Conservation (phyloP, 2,329 filamentous ascomycete species). For the Cercospora sp. region DNA sequence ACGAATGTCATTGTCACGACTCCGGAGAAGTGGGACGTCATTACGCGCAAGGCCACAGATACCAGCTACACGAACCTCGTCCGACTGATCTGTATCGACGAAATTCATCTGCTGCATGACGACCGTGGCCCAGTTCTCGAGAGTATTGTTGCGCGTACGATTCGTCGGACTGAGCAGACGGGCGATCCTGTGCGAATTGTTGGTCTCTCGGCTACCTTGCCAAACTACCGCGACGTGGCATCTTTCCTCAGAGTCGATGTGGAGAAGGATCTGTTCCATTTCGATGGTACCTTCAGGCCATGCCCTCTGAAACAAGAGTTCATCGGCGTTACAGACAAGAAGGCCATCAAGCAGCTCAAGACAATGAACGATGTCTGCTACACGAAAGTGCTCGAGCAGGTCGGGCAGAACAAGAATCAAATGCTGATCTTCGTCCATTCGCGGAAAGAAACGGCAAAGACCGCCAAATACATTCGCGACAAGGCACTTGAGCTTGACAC, state of each 20-base stretch:
- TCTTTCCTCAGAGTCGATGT: conserved; percentile 90
- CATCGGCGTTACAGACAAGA: conserved; percentile 94
- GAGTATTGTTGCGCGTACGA: conserved; percentile 93
- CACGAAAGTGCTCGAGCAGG: conserved; percentile 94
- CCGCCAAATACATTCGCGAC: conserved; percentile 91
- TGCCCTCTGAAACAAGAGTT: conserved; percentile 97
- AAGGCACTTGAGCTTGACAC: conserved; percentile 97
- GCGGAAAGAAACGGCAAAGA: conserved; percentile 96
- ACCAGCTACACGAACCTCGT: conserved; percentile 97
- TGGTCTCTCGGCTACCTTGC: conserved; percentile 89
- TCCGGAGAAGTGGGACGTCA: conserved; percentile 98
- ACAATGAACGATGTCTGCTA: conserved; percentile 99
- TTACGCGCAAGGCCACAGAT: conserved; percentile 95
- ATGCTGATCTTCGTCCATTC: conserved; percentile 99
- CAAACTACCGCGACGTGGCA: conserved; percentile 94
- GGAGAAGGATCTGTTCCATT: conserved; percentile 87
- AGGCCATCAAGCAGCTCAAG: conserved; percentile 97
- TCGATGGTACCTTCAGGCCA: conserved; percentile 89
- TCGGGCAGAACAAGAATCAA: conserved; percentile 88
- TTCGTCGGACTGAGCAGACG: conserved; percentile 89
- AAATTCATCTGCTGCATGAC: conserved; percentile 96
- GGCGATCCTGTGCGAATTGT: conserved; percentile 89
- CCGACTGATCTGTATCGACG: conserved; percentile 91
- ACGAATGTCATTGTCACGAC: conserved; percentile 98
- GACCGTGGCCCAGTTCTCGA: conserved; percentile 95